phyloP scores from a whole-genome alignment of 192 early-diverging fungal species.

The Entophlyctis luteolus region DNA sequence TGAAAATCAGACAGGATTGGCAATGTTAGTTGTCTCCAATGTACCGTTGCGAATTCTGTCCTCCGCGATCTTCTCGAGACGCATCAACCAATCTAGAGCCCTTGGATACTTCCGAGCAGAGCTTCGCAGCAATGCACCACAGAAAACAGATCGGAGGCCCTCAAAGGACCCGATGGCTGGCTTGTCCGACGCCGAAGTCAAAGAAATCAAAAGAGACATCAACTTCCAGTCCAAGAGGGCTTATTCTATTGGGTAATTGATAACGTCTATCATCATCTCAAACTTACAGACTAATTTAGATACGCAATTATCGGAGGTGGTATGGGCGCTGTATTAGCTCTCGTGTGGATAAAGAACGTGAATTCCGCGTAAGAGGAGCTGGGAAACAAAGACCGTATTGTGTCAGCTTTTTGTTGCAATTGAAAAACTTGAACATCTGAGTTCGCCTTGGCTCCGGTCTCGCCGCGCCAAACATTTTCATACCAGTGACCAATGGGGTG shows the following conservation, averaged over 20 bases:
- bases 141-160: not conserved
- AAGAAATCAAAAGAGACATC: slow-evolving; percentile 21
- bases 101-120: slow-evolving; percentile 17
- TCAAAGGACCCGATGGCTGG: slow-evolving; percentile 17
- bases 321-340: slow-evolving; percentile 7
- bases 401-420: no score
- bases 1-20: no score
- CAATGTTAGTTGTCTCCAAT: no score
- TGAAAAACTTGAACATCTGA: no score
- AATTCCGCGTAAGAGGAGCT: no score
- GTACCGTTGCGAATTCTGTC: no score
- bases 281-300: not conserved
- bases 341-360: slow-evolving; percentile 9
- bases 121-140: not conserved
- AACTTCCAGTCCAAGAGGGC: not conserved
- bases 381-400: no score
- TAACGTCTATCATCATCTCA: not conserved
- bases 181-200: slow-evolving; percentile 6
- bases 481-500: slow-evolving; percentile 30
- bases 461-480: no score
- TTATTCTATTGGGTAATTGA: slow-evolving; percentile 2
- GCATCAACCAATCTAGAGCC: not conserved
- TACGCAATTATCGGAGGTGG: slow-evolving; percentile 22
- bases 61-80: no score
- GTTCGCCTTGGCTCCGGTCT: no score